Evolutionary conservation across 805 yeast species (phyloP).

Genomic region (Lipomyces kockii): DNA sequence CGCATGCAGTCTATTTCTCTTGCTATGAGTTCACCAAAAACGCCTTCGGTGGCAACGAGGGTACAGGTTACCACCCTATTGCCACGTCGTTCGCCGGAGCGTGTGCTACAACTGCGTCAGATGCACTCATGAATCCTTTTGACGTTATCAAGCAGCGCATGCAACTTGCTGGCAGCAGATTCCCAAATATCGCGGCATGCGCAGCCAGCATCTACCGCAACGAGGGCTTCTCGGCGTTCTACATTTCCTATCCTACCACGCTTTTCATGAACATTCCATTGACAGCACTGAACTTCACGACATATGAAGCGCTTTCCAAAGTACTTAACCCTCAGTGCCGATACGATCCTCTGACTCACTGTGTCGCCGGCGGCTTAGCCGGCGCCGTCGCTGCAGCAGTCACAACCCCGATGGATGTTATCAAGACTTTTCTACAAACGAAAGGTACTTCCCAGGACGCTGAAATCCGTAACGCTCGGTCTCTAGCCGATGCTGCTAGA

Average conservation of each 20-base stretch:
- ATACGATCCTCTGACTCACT: constrained; percentile 90
- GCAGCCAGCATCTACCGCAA: constrained; percentile 43
- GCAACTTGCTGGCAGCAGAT: constrained; percentile 58
- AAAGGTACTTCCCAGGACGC: constrained; percentile 50
- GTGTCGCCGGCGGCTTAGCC: constrained; percentile 89
- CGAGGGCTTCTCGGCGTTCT: constrained; percentile 71
- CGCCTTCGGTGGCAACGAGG: constrained; percentile 48
- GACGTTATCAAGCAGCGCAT: constrained; percentile 94
- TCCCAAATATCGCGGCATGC: constrained; percentile 39
- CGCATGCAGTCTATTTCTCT: constrained; percentile 95
- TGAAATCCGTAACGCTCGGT: constrained; percentile 59
- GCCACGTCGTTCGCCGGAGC: constrained; percentile 89
- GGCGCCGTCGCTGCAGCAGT: constrained; percentile 96
- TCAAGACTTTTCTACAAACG: constrained; percentile 90
- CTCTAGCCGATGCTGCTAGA: constrained; percentile 71
- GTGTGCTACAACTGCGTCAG: constrained; percentile 89
- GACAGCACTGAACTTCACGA: constrained; percentile 91
- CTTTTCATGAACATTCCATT: constrained; percentile 90
- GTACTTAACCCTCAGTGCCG: constrained; percentile 70
- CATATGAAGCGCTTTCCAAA: constrained; percentile 83
- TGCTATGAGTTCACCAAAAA: constrained; percentile 85
- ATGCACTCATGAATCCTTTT: constrained; percentile 96
- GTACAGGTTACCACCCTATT: constrained; percentile 67
- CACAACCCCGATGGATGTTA: constrained; percentile 92
- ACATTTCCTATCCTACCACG: constrained; percentile 92